Evolutionary conservation across 768 basidiomycete species (phyloP), one percentile per base, ranked within the genome.

Genomic region (Sarcodon sp.): DNA sequence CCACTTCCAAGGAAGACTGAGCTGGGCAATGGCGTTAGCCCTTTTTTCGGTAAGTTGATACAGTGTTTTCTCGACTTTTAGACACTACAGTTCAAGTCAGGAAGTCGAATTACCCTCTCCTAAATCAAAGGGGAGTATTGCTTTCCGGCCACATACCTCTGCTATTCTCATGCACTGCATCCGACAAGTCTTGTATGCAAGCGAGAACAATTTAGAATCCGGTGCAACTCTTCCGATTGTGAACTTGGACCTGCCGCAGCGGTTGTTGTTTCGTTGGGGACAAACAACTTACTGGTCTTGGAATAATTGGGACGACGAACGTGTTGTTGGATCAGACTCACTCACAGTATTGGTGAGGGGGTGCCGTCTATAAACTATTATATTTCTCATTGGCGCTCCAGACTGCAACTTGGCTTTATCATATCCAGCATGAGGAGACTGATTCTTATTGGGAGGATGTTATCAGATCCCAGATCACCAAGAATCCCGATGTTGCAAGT

Each of bases 231-330:
- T 35, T 50, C 61, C 55, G 27, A 54, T 44, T 12, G 39, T 51
- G 27, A 47, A 54, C 15, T 58, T 72, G 6, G 72, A 78, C 57
- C 48, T 55, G 41, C 60, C 80, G 9, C 71, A 73, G 50, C 59
- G 43, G 6, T 66, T 82, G 16, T 57, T 87, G n/a, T 47, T 83
- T n/a, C 63, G 63, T 51, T 85, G 79, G 76, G 75, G 77, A 32
- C 53, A 67, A 9, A 62, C 72, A 9, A 59, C 82, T 3, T 69
- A 73, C 1, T 86, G 84, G 83, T 68, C 67, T 47, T 88, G 86
- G 83, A 61, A 57, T 9, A 60, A 70, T 6, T 87, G 82, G 80
- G 59, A 63, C 43, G 82, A 84, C 54, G 64, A 66, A 50, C 69
- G 75, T 16, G 58, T 65, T 35, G 66, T 71, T 31, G 61, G 76